Conservation (phyloP, 805 yeast species). For the Myxozyma neglecta region DNA sequence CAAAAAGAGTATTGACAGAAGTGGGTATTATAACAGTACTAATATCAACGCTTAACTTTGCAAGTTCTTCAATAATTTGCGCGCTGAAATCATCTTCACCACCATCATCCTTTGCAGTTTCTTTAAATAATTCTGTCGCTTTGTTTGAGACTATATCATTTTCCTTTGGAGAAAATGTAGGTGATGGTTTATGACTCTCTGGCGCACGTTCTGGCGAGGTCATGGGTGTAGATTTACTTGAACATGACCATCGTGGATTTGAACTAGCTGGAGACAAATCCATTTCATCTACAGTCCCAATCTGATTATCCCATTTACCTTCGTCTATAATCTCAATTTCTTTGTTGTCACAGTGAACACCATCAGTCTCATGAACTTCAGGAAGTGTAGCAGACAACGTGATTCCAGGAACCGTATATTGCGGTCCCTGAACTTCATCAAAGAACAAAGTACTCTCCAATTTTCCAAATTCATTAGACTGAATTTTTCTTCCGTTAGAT, state of each 20-base stretch:
- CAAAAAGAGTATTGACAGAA: not conserved
- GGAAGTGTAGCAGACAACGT: not conserved
- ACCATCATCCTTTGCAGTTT: too few relatives aligned
- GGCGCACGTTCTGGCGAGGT: constrained; percentile 1
- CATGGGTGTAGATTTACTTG: not conserved
- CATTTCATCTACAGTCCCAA: not conserved
- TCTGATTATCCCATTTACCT: too few relatives aligned
- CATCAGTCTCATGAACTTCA: not conserved
- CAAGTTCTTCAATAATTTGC: too few relatives aligned
- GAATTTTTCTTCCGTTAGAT: not conserved
- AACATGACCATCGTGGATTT: not conserved
- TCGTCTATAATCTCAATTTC: too few relatives aligned
- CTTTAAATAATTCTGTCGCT: too few relatives aligned
- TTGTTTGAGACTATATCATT: too few relatives aligned
- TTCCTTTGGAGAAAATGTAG: not conserved
- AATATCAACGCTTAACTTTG: too few relatives aligned
- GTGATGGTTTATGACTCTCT: not conserved
- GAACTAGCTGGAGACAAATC: not conserved
- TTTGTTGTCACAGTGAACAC: too few relatives aligned
- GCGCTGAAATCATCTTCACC: too few relatives aligned
- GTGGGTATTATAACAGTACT: too few relatives aligned
- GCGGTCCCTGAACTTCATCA: constrained; percentile 2
- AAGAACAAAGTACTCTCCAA: not conserved
- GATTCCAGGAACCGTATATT: not conserved
- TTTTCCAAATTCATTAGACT: not conserved